A percentile compares a stretch with the other conserved stretches of the same genome.
Evolutionary conservation across 2,329 filamentous ascomycete species (phyloP).

Genomic region (Pseudogymnoascus sp.): DNA sequence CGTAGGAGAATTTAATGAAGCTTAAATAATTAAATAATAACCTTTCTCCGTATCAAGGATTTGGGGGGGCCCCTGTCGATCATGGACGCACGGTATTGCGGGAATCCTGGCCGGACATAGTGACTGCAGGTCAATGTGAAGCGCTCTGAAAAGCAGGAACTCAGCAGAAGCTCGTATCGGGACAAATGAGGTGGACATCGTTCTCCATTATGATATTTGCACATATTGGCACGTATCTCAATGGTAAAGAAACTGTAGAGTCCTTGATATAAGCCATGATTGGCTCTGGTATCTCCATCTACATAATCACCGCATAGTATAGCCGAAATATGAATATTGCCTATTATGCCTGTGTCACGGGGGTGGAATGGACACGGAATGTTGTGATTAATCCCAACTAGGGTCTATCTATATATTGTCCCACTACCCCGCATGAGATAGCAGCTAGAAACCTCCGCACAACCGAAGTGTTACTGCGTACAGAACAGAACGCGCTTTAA

Average conservation of each 20-base stretch:
- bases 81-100: background rate
- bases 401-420: background rate
- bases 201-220: background rate
- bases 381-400: background rate
- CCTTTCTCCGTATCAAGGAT: background rate
- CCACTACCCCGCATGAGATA: background rate
- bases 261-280: background rate
- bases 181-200: background rate
- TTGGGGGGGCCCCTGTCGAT: background rate
- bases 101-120: background rate
- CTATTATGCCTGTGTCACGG: background rate
- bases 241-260: background rate
- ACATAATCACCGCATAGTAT: background rate
- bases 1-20: background rate
- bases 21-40: background rate
- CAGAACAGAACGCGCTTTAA: background rate
- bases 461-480: background rate
- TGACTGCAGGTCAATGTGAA: background rate
- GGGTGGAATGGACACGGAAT: background rate
- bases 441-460: background rate
- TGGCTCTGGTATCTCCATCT: background rate
- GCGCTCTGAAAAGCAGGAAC: background rate
- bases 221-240: background rate
- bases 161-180: background rate
- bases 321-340: background rate